Evolutionary conservation across 164 flowering plant genomes (phyloP).

Genomic region (Umbilicus rupestris): DNA sequence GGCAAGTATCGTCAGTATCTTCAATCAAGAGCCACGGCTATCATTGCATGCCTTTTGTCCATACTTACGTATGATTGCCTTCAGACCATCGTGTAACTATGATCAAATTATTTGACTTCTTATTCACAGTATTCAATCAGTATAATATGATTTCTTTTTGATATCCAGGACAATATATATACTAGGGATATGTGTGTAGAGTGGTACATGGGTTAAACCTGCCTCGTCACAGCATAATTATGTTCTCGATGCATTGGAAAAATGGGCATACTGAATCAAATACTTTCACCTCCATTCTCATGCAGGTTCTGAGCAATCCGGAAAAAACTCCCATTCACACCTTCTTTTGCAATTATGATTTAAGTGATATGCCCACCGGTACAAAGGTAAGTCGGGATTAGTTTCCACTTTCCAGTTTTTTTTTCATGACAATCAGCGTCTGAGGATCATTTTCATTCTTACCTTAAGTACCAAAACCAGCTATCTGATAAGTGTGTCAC

Average conservation of each 20-base stretch:
- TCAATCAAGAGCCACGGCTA: not conserved
- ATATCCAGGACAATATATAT: not conserved
- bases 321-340: constrained; percentile 93
- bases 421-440: not conserved
- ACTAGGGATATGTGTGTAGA: not conserved
- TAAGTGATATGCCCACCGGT: constrained; percentile 96
- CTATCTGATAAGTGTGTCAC: not conserved
- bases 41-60: not conserved
- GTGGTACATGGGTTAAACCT: not conserved
- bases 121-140: too few relatives aligned
- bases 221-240: not conserved
- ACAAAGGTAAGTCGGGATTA: constrained; percentile 51
- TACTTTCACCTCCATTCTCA: not conserved
- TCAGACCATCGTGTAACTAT: not conserved
- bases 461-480: not conserved
- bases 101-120: not conserved
- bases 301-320: constrained; percentile 91
- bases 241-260: not conserved
- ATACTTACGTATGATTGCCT: not conserved
- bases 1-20: not conserved
- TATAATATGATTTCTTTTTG: too few relatives aligned
- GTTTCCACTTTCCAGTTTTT: not conserved
- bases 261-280: not conserved
- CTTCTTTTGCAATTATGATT: constrained; percentile 80
- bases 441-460: not conserved